Base-by-base conservation (phyloP, 169 alveolate genomes). In the Pseudocohnilembus persalinus region DNA sequence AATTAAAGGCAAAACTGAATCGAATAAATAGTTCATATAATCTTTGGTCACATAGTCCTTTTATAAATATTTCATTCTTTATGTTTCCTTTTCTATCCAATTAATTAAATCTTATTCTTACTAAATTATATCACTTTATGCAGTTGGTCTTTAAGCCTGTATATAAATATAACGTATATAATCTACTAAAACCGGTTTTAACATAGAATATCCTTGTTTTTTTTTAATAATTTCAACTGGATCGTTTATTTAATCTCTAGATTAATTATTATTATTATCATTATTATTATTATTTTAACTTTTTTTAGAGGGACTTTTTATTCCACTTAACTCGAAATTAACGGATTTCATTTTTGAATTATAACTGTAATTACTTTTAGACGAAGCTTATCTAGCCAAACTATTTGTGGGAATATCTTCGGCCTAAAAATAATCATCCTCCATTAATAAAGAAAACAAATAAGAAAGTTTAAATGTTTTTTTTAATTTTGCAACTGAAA, bases 171-270 rank as follows among this genome's bases (percentile, higher is more conserved):
- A 49, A 49, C 84, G 34, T 1, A 79, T 15, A 49, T 49, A 79
- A 63, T 79, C 73, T 0, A 79, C 63, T 63, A 79, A 29, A 28
- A 34, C 29, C n/a, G 84, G 84, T 79, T 79, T 79, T 16, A 79
- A 30, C 0, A 79, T 1, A 64, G 27, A 15, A 64, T 29, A 35
- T 29, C 84, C 76, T 73, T 79, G 29, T 79, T 79, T 64, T 0
- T 26, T 34, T 34, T 26, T 0, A 28, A 28, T 49, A 0, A 79
- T 64, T 64, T 64, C 16, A 16, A 64, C 25, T 20, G 16, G 16
- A 64, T 64, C 25, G 16, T 64, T 64, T 20, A 20, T 25, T 64
- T 64, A 64, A 64, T 20, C 25, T 25, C 16, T 64, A 20, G 73
- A 64, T 64, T 64, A 16, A 64, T 25, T 20, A 20, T 64, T 25